Evolutionary conservation across 2,329 filamentous ascomycete species (phyloP), one percentile per base, ranked within the genome.

Genomic region (Fusarium burgessii): DNA sequence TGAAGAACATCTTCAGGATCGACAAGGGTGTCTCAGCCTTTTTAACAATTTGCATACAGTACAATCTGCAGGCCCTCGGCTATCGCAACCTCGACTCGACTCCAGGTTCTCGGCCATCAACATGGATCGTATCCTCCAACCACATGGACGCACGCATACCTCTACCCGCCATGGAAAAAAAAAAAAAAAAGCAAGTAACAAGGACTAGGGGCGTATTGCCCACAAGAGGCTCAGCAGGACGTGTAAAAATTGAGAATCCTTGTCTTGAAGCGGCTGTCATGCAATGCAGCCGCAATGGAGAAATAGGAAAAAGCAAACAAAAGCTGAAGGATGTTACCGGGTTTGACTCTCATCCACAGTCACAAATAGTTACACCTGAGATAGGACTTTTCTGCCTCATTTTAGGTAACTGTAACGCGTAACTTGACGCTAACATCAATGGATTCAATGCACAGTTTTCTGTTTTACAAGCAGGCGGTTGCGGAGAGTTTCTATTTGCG

Each of bases 21-120:
- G 61, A 75, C 74, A 73, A 76, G 74, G 74, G 71, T 75, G 46
- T 55, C 43, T 51, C 38, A 66, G 70, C 61, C 67, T 12, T 38
- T 29, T 51, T 27, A 51, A 20, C 25, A 65, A 68, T 33, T 40
- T 41, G 29, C 29, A 8, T 29, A 29, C 29, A 23, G 23, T 23
- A 45, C 33, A 62, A 68, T 18, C 52, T 68, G 49, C 33, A 61
- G 41, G 62, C 15, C 46, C 66, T 76, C 74, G 74, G 72, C 51
- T 75, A 76, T 76, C 74, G 66, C 58, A 62, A 51, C 60, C 65
- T 72, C 65, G 40, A 72, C 65, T 72, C 65, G 43, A 70, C 60
- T 72, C 61, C 66, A 70, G 68, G 58, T 54, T 68, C 50, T 62
- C 69, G 58, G 62, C 45, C 63, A 60, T 42, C 50, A 41, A 50